phyloP scores from a whole-genome alignment of 139 green algal species.

The Picochlorum costavermella region DNA sequence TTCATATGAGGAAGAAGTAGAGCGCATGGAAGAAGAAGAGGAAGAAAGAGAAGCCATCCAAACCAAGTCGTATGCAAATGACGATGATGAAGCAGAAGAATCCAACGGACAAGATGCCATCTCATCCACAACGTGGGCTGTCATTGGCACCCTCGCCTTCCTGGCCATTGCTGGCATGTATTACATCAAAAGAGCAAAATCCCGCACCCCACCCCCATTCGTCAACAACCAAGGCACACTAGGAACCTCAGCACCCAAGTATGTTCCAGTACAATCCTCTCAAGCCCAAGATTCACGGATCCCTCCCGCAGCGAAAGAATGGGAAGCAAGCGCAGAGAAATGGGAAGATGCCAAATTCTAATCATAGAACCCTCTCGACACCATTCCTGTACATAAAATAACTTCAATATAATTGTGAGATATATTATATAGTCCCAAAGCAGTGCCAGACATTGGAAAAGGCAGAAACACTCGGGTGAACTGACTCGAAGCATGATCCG shows the following conservation, averaged over 20 bases:
- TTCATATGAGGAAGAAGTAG: conserved; percentile 1
- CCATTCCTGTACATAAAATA: too few species aligned
- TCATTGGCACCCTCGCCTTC: too few species aligned
- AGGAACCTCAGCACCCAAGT: neutral
- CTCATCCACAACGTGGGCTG: too few species aligned
- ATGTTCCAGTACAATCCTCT: neutral
- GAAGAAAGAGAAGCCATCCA: neutral
- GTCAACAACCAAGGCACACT: neutral
- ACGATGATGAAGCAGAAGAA: neutral
- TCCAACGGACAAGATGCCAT: neutral
- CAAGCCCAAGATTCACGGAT: neutral
- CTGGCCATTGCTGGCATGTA: too few species aligned
- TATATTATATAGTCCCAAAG: too few species aligned
- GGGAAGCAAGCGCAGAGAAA: neutral
- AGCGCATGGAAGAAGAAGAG: conserved; percentile 4
- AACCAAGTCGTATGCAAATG: neutral
- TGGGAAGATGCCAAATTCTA: neutral
- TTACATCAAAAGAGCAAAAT: too few species aligned
- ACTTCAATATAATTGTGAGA: too few species aligned
- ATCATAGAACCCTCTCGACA: too few species aligned
- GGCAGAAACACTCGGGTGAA: neutral
- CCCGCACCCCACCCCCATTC: neutral
- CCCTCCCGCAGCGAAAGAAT: conserved; percentile 1
- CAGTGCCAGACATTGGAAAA: neutral
- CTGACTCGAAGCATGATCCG: neutral